These are phyloP conservation scores for Chalciporus chontae DNA, from an alignment of 768 basidiomycete genomes.

Conservation along the genomic window DNA sequence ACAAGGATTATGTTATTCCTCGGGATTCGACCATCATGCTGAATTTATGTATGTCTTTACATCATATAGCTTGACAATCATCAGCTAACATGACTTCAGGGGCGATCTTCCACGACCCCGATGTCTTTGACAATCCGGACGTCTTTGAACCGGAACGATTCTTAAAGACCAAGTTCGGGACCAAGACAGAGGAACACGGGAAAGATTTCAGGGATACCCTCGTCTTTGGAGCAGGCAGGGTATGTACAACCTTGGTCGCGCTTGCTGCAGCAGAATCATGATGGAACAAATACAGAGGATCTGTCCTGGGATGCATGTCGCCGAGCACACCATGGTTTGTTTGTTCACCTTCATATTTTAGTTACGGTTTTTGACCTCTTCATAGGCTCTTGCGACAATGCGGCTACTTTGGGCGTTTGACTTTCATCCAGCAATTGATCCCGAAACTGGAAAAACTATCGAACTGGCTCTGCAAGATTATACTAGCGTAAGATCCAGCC, in stretches of 20 bases:
- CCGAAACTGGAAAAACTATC: neutral
- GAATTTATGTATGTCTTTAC: neutral
- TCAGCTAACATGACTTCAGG: neutral
- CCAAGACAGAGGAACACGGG: conserved; percentile 2
- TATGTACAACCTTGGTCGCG: neutral
- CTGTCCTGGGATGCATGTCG: conserved; percentile 6
- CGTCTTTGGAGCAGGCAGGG: conserved; percentile 3
- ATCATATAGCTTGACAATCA: no score
- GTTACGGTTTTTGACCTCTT: neutral
- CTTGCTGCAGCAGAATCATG: neutral
- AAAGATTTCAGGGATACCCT: conserved; percentile 6
- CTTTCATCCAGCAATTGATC: conserved; percentile 1
- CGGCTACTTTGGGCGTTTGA: conserved; percentile 6
- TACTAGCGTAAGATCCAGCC: neutral
- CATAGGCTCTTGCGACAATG: conserved; percentile 2
- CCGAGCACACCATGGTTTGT: conserved; percentile 4
- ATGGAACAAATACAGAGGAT: neutral
- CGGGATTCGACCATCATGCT: neutral
- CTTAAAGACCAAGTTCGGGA: conserved; percentile 1
- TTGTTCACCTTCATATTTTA: no score
- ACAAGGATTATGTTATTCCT: neutral
- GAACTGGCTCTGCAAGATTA: conserved; percentile 1
- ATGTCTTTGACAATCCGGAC: conserved; percentile 3
- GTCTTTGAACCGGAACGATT: conserved; percentile 4
- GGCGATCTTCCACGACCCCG: conserved; percentile 2